These are phyloP conservation scores for Amanita pallidorosea DNA, from an alignment of 768 basidiomycete species.

Conservation along the genomic window DNA sequence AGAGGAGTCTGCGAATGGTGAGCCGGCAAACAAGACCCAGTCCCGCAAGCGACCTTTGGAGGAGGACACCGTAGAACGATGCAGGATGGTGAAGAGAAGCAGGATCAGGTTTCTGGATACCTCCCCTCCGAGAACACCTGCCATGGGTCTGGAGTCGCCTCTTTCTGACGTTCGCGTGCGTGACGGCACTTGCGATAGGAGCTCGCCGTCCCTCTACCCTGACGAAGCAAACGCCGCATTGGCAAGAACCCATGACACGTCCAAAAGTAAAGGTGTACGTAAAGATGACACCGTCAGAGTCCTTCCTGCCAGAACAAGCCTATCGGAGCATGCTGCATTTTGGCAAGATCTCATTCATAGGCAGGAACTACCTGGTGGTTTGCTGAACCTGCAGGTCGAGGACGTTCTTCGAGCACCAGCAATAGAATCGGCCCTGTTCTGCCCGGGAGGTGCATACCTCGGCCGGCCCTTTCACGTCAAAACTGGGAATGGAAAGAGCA, in stretches of 20 bases:
- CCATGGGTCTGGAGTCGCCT: neutral
- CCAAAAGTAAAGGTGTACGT: neutral
- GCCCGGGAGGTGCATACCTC: slow-evolving; percentile 15
- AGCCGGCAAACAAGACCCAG: neutral
- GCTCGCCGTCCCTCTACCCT: neutral
- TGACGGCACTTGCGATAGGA: neutral
- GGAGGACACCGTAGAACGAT: neutral
- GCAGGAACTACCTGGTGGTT: neutral
- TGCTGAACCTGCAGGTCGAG: slow-evolving; percentile 11
- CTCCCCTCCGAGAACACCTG: neutral
- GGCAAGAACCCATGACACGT: neutral
- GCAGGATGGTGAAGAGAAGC: neutral
- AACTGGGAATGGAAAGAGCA: neutral
- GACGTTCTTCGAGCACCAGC: slow-evolving; percentile 14
- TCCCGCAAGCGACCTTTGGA: neutral
- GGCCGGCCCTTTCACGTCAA: slow-evolving; percentile 15
- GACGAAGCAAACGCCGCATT: neutral
- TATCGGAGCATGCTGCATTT: neutral
- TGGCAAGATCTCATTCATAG: neutral
- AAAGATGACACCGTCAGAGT: neutral
- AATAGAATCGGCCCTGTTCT: slow-evolving; percentile 14
- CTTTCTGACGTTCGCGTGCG: neutral
- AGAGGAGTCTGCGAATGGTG: neutral
- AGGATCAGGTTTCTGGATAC: neutral
- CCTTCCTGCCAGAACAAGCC: neutral